phyloP scores from a whole-genome alignment of 345 rosid species.

The Alliaria petiolata region DNA sequence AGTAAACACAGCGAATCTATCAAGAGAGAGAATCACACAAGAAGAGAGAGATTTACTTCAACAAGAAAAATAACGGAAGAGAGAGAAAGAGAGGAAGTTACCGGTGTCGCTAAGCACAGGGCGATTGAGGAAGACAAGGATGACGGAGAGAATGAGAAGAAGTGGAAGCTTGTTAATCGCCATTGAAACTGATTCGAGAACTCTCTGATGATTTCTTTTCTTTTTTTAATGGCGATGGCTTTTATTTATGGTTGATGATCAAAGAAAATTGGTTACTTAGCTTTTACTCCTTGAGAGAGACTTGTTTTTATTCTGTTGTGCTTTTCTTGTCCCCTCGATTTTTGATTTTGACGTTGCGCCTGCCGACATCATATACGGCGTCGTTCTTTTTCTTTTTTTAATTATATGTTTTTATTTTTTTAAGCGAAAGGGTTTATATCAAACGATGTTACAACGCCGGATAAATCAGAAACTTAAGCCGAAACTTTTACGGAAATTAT shows the following conservation, averaged over 20 bases:
- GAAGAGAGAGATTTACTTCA: too few relatives aligned
- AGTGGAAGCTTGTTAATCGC: slow-evolving; percentile 36
- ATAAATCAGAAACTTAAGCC: too few relatives aligned
- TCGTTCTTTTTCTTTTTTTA: too few relatives aligned
- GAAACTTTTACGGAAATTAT: too few relatives aligned
- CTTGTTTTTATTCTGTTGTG: slow-evolving; percentile 17
- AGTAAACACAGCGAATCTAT: not conserved
- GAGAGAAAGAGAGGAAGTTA: slow-evolving; percentile 21
- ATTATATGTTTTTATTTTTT: too few relatives aligned
- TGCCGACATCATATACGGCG: too few relatives aligned
- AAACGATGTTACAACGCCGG: too few relatives aligned
- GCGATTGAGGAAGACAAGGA: slow-evolving; percentile 35
- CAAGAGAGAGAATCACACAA: not conserved
- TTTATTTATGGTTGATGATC: not conserved
- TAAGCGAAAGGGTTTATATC: too few relatives aligned
- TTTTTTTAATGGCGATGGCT: not conserved
- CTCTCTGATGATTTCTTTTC: not conserved
- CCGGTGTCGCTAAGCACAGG: slow-evolving; percentile 40
- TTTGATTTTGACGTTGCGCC: slow-evolving; percentile 13
- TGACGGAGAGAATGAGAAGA: slow-evolving; percentile 35
- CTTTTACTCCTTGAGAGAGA: slow-evolving; percentile 21
- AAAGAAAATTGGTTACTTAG: slow-evolving; percentile 3
- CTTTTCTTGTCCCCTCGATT: slow-evolving; percentile 22
- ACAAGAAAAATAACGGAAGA: too few relatives aligned
- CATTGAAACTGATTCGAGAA: slow-evolving; percentile 39